A percentile compares a stretch with the other conserved stretches of the same genome.
phyloP scores from a whole-genome alignment of 352 stramenopile species.

The Phytophthora sansomeana region DNA sequence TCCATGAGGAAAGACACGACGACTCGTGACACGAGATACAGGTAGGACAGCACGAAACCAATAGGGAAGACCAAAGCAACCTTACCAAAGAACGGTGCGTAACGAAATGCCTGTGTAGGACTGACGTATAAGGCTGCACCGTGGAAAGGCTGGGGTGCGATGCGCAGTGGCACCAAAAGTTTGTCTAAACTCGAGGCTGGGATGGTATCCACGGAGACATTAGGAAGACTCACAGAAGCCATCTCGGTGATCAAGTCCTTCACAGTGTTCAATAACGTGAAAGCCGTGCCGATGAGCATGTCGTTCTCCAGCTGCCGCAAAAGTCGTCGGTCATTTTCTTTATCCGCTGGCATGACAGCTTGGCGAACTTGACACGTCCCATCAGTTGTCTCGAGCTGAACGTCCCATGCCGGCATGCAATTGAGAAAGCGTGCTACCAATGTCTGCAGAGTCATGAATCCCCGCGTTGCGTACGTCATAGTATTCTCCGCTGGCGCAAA shows the following conservation, averaged over 20 bases:
- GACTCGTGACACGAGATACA: slow-evolving; percentile 92
- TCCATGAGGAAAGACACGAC: slow-evolving; percentile 92
- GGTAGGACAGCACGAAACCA: slow-evolving; percentile 93
- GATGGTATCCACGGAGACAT: slow-evolving; percentile 44
- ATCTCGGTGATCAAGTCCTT: slow-evolving; percentile 19
- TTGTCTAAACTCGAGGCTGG: slow-evolving; percentile 38
- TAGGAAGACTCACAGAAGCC: slow-evolving; percentile 16
- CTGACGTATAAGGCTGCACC: slow-evolving; percentile 54
- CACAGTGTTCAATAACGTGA: slow-evolving; percentile 38
- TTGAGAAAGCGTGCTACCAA: slow-evolving; percentile 70
- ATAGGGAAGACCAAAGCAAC: slow-evolving; percentile 83
- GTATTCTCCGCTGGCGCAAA: slow-evolving; percentile 28
- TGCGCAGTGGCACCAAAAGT: slow-evolving; percentile 58
- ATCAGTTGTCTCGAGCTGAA: slow-evolving; percentile 28
- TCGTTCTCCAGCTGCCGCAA: slow-evolving; percentile 60
- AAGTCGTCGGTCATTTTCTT: slow-evolving; percentile 45
- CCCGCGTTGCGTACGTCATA: slow-evolving; percentile 60
- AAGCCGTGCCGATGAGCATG: slow-evolving; percentile 56
- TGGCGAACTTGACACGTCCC: slow-evolving; percentile 55
- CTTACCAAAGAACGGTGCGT: slow-evolving; percentile 82
- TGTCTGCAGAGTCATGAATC: slow-evolving; percentile 83
- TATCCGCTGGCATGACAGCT: slow-evolving; percentile 36
- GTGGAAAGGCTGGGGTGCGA: slow-evolving; percentile 70
- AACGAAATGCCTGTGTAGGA: slow-evolving; percentile 62
- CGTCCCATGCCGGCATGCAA: slow-evolving; percentile 69